Conservation (phyloP, 768 basidiomycete genomes). For the Crucibulum laeve region DNA sequence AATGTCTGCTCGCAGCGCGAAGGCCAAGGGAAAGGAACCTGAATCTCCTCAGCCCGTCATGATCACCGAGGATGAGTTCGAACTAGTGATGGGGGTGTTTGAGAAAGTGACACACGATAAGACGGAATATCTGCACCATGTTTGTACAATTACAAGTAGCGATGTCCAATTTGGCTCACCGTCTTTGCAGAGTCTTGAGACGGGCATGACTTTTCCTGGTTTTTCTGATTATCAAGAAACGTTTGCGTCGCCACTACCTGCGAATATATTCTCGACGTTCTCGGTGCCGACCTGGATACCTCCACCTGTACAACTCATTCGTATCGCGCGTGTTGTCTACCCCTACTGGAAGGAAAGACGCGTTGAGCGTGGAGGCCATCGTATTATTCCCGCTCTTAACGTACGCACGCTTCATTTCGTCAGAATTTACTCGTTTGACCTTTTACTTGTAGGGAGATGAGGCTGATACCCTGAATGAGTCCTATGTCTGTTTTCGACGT, state of each 20-base stretch:
- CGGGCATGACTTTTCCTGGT: constrained; percentile 64
- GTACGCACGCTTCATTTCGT: constrained; percentile 38
- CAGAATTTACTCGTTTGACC: constrained; percentile 3
- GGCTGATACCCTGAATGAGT: constrained; percentile 83
- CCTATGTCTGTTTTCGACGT: constrained; percentile 95
- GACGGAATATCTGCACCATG: constrained; percentile 86
- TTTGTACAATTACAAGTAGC: constrained; percentile 33
- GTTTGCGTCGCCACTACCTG: constrained; percentile 55
- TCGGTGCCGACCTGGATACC: constrained; percentile 69
- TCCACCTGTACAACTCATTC: constrained; percentile 52
- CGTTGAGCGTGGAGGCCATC: constrained; percentile 71
- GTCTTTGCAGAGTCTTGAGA: constrained; percentile 50
- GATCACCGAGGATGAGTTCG: constrained; percentile 90
- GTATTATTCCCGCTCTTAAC: constrained; percentile 85
- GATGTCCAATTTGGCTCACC: constrained; percentile 1
- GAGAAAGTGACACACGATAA: constrained; percentile 90
- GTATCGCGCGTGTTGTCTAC: constrained; percentile 72
- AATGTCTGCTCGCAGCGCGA: constrained; percentile 62
- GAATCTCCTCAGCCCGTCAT: constrained; percentile 59
- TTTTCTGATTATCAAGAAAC: constrained; percentile 71
- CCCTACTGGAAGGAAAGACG: constrained; percentile 90
- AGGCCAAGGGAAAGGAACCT: constrained; percentile 82
- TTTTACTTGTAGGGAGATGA: constrained; percentile 66
- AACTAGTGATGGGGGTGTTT: constrained; percentile 91
- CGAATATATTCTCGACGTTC: constrained; percentile 67